Evolutionary conservation across 2,329 filamentous ascomycete genomes (phyloP).

Genomic region (Ceratocystis albifundus): DNA sequence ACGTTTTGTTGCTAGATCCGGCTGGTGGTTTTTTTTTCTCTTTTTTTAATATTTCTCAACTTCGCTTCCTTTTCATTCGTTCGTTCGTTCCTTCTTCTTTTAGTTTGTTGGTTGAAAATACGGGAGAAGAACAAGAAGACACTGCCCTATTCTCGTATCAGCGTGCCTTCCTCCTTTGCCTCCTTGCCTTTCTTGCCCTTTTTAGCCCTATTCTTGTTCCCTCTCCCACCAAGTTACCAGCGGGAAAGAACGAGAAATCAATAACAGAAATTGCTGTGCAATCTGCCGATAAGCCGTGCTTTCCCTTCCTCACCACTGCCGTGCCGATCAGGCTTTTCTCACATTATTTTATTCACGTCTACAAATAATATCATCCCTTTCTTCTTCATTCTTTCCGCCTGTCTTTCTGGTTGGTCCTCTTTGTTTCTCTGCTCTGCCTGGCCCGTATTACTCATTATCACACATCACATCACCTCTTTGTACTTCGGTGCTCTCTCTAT

Average conservation of each 20-base stretch:
- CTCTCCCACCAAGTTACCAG: neutral
- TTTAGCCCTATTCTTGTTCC: neutral
- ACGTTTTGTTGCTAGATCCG: slow-evolving; percentile 19
- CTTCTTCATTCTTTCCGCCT: neutral
- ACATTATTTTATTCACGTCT: neutral
- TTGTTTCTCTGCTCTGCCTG: neutral
- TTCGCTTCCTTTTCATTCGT: slow-evolving; percentile 4
- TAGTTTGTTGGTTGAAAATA: no score
- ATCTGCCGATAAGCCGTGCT: slow-evolving; percentile 1
- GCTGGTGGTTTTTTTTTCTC: no score
- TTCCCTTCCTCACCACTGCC: neutral
- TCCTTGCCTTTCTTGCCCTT: neutral
- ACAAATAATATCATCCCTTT: neutral
- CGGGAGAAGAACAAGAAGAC: no score
- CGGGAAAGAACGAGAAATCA: neutral
- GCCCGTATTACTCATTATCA: neutral
- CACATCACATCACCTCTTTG: neutral
- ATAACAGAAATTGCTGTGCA: neutral
- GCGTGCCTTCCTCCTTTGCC: neutral
- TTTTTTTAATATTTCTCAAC: slow-evolving; percentile 9
- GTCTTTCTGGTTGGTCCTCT: neutral
- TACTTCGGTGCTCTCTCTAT: neutral
- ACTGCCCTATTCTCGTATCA: no score
- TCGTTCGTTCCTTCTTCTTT: neutral
- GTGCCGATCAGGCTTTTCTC: no score